phyloP scores from a whole-genome alignment of 2,329 filamentous ascomycete species.

The Orbilia javanica region DNA sequence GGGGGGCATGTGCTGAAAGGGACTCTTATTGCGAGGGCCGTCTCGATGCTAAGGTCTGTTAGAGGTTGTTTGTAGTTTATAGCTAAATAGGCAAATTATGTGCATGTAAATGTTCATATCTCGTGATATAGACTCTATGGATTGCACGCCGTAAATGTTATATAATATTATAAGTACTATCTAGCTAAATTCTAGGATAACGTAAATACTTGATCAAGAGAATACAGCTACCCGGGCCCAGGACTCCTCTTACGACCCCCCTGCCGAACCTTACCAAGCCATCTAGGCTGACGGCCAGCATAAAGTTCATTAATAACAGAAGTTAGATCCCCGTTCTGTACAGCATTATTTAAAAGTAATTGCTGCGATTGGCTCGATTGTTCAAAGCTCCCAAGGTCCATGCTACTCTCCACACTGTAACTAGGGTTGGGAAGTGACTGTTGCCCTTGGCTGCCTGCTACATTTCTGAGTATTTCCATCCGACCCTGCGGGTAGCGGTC shows the following conservation, averaged over 20 bases:
- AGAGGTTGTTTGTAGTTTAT: no score
- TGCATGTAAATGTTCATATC: no score
- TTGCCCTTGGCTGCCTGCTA: background rate
- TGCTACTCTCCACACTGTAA: background rate
- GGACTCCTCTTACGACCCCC: slow-evolving; percentile 4
- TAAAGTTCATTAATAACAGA: background rate
- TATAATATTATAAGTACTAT: background rate
- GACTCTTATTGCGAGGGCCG: background rate
- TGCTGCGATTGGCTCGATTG: background rate
- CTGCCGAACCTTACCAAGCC: background rate
- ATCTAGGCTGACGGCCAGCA: background rate
- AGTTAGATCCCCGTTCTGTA: background rate
- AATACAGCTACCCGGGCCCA: background rate
- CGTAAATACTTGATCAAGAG: no score
- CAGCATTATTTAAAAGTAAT: background rate
- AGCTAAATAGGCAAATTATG: no score
- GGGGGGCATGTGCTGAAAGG: background rate
- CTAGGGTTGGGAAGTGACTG: background rate
- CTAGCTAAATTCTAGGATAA: background rate
- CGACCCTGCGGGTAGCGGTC: background rate
- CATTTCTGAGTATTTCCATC: background rate
- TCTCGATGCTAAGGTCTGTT: no score
- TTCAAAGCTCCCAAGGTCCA: background rate
- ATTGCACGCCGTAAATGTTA: background rate
- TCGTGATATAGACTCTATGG: background rate